Base-by-base conservation (phyloP, 345 rosid genomes). In the Punica granatum region DNA sequence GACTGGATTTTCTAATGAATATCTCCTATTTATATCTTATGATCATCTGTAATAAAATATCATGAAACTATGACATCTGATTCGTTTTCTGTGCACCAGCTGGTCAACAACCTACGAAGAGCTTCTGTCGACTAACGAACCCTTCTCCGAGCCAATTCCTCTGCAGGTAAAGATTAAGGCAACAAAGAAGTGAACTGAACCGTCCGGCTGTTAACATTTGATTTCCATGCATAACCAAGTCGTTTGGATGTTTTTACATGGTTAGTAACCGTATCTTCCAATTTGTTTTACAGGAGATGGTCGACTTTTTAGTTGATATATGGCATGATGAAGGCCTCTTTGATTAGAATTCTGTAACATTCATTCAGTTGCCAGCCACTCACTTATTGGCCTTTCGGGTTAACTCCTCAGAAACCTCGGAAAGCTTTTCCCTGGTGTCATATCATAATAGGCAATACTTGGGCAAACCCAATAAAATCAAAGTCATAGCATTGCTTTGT, bases 61-160 rank as follows among this genome's bases (percentile, higher is more conserved):
- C 23, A 48, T 48, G 54, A 6, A 18, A 48, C 54, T 21, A 19
- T n/a, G n/a, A 18, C 23, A 51, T 51, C 23, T 11, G 10, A 7
- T 51, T 51, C 23, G 58, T 56, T 26, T 56, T 25, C 34, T 56
- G 18, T 28, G 61, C 18, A 26, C 34, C 86, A 92, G 98, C 86
- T 90, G 98, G 97, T 82, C 97, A 10, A 86, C 84, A 30, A 81
- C 96, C 14, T 90, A 90, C 66, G 98, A 90, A 72, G 98, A 90
- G 64, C 86, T 90, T 63, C 92, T 92, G 59, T 82, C 85, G 65
- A 85, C 86, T 49, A 79, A 80, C 48, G 92, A 86, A 65, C 97
- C 97, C 43, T 92, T 92, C 80, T 69, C 97, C 0, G 82, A 86
- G 79, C 79, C 88, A 12, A 92, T 92, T 54, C 95, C 98, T 78